phyloP scores from a whole-genome alignment of 2,329 filamentous ascomycete genomes.

The Beauveria sp. region DNA sequence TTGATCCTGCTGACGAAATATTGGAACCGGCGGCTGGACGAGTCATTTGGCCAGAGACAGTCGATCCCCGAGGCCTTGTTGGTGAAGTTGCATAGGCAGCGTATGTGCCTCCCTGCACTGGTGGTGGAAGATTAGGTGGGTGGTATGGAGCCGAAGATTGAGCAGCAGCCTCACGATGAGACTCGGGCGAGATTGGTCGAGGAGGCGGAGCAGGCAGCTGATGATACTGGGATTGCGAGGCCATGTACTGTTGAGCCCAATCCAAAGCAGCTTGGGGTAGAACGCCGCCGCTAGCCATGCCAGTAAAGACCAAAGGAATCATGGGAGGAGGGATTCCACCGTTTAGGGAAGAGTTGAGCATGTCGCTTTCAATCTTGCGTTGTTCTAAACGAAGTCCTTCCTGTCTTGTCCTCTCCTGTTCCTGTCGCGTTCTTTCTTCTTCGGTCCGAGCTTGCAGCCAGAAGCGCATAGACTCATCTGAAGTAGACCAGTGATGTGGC shows the following conservation, averaged over 20 bases:
- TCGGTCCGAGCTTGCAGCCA: constrained; percentile 67
- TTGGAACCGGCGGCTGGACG: constrained; percentile 29
- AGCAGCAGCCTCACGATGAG: constrained; percentile 43
- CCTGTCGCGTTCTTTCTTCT: constrained; percentile 65
- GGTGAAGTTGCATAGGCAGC: constrained; percentile 42
- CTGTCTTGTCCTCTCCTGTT: constrained; percentile 61
- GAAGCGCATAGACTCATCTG: constrained; percentile 62
- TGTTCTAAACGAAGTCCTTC: constrained; percentile 64
- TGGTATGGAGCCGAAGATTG: constrained; percentile 32
- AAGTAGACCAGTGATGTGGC: constrained; percentile 57
- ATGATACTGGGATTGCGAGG: constrained; percentile 39
- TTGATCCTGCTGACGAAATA: constrained; percentile 39
- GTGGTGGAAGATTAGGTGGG: constrained; percentile 24
- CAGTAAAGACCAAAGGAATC: constrained; percentile 67
- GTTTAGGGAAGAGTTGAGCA: constrained; percentile 59
- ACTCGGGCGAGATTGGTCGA: constrained; percentile 44
- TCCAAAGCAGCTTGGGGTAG: constrained; percentile 56
- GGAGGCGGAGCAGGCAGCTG: constrained; percentile 39
- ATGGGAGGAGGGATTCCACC: constrained; percentile 67
- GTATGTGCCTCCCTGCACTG: constrained; percentile 31
- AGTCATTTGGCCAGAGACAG: constrained; percentile 32
- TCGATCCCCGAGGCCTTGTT: constrained; percentile 42
- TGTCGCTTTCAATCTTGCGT: constrained; percentile 63
- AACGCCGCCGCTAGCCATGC: constrained; percentile 54
- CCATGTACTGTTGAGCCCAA: constrained; percentile 60